Conservation (phyloP, 2,329 filamentous ascomycete genomes). For the Sclerotinia sclerotiorum region DNA sequence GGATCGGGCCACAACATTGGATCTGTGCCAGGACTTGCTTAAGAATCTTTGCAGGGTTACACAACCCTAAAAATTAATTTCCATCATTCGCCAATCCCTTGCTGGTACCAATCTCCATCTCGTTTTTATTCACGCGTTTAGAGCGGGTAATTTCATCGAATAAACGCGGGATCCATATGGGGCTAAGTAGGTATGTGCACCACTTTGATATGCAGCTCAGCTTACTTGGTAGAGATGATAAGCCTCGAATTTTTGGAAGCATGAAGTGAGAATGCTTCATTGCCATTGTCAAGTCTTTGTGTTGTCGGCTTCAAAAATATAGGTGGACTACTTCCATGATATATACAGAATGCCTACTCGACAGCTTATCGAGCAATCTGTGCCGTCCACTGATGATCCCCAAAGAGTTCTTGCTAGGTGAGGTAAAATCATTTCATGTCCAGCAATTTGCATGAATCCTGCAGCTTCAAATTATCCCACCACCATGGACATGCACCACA, state of each 20-base stretch:
- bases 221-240: too few species aligned
- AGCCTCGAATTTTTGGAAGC: too few species aligned
- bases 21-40: background rate
- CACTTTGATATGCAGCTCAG: background rate
- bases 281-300: background rate
- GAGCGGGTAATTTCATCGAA: background rate
- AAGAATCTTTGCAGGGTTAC: background rate
- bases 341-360: background rate
- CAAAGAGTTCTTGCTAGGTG: too few species aligned
- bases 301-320: background rate
- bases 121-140: background rate
- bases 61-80: background rate
- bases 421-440: background rate
- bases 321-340: background rate
- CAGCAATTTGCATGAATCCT: background rate
- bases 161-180: background rate
- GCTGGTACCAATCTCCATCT: background rate
- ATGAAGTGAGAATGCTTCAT: too few species aligned
- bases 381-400: background rate
- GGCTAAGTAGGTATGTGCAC: background rate
- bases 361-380: background rate
- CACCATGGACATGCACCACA: background rate
- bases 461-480: too few species aligned
- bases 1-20: background rate
- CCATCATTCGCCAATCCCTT: background rate